Evolutionary conservation across 78 protist genomes (phyloP).

Genomic region (Planoprotostelium fungivorum): DNA sequence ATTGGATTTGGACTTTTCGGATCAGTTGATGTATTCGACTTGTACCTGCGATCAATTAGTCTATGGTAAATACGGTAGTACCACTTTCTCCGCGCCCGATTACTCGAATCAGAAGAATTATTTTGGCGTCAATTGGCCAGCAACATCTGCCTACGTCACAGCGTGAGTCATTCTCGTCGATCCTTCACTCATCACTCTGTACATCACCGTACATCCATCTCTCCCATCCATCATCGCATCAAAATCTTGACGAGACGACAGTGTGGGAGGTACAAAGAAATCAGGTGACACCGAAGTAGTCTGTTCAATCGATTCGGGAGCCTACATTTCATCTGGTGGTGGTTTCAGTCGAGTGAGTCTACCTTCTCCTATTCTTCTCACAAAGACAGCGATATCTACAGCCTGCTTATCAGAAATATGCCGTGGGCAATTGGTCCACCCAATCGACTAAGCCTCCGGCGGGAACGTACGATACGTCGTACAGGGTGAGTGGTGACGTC

Average conservation of each 20-base stretch:
- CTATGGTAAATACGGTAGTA: neutral
- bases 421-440: neutral
- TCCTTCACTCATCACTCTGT: neutral
- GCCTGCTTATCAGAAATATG: neutral
- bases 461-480: neutral
- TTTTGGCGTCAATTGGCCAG: neutral
- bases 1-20: neutral
- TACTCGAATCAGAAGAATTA: neutral
- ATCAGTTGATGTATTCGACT: neutral
- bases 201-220: no score
- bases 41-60: neutral
- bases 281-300: neutral
- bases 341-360: neutral
- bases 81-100: neutral
- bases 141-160: neutral
- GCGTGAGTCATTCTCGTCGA: neutral
- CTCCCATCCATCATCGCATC: neutral
- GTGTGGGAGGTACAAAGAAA: neutral
- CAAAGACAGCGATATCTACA: neutral
- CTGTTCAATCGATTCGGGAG: neutral
- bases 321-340: neutral
- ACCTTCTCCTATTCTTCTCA: neutral
- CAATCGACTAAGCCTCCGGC: neutral
- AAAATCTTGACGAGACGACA: neutral
- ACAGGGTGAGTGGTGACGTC: neutral